Evolutionary conservation across 1,139 yeast genomes (phyloP), one percentile per base, ranked within the genome.

Genomic region (Saccharomyces hybrid): DNA sequence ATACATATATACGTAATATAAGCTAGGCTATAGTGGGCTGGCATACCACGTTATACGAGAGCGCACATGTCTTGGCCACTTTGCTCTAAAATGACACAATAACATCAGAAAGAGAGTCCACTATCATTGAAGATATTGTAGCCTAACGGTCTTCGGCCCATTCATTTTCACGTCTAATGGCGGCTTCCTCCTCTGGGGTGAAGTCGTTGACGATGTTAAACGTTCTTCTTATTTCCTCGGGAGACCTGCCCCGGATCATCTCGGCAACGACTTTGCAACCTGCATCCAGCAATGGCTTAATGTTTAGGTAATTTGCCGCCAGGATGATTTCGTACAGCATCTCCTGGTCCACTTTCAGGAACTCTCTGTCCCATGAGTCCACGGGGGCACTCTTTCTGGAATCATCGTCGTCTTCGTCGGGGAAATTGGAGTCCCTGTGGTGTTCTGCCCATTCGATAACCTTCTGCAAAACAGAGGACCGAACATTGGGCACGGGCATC

Each of bases 201-300:
- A 95, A 93, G 72, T 95, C 99, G 70, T 91, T 89, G 57, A 86
- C 95, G 64, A 95, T 95, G 73, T 95, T 95, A 77, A 95, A 95
- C 1, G 96, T 88, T 72, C 89, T 87, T 73, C 99, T 84, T 67
- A 95, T 89, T 72, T 95, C 99, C 70, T 91, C 98, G 5, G 99
- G 97, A 1, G 91, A 80, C 75, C 95, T 90, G 55, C 96, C 95
- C 73, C 91, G 86, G 70, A 93, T 95, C 98, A 93, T 91, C 71
- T 91, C 97, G 52, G 99, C 99, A 50, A 93, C 97, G 49, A 91
- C 88, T 73, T 95, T 95, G 73, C 99, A 93, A 8, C 98, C 97
- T 11, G 96, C 88, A 66, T 91, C 97, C 65, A 93, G 79, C 61
- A 95, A 78, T 0, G 97, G 97, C 66, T 89, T 84, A 69, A 95